Percentiles rank a stretch among this genome's conserved stretches.
These are phyloP conservation scores for Ustilago sp. DNA, from an alignment of 1,284 basidiomycete species.

Conservation along the genomic window DNA sequence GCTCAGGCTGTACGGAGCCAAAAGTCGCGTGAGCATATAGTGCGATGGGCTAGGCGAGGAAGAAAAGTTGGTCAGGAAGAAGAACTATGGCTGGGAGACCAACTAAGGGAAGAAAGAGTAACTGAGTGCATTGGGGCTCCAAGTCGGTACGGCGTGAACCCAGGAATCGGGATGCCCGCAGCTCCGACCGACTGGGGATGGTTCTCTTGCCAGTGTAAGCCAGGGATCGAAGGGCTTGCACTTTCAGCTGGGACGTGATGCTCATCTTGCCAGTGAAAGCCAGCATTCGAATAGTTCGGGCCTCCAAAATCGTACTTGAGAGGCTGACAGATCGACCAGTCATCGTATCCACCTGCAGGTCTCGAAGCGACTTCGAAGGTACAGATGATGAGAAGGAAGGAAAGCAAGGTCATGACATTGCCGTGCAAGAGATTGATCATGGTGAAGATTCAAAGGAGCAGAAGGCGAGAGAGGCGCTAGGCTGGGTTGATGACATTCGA, in stretches of 20 bases:
- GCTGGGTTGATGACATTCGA: not conserved
- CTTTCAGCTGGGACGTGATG: no score
- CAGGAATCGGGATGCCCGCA: not conserved
- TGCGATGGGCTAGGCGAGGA: not conserved
- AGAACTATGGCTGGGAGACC: no score
- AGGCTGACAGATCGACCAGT: not conserved
- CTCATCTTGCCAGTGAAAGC: not conserved
- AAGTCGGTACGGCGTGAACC: not conserved
- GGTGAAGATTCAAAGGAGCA: no score
- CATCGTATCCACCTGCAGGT: not conserved
- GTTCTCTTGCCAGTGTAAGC: constrained; percentile 1
- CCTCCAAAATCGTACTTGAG: not conserved
- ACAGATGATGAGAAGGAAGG: not conserved
- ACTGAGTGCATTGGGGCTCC: not conserved
- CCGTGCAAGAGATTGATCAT: not conserved
- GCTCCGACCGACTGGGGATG: no score
- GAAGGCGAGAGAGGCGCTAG: no score
- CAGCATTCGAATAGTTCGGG: no score
- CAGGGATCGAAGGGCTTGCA: not conserved
- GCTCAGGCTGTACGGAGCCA: not conserved
- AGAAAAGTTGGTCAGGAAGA: no score
- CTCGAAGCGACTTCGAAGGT: not conserved
- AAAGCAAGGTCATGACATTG: not conserved
- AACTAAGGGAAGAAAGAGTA: no score
- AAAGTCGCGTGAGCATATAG: not conserved